phyloP scores from a whole-genome alignment of 331 rosid genomes.

The Acacia pycnantha region DNA sequence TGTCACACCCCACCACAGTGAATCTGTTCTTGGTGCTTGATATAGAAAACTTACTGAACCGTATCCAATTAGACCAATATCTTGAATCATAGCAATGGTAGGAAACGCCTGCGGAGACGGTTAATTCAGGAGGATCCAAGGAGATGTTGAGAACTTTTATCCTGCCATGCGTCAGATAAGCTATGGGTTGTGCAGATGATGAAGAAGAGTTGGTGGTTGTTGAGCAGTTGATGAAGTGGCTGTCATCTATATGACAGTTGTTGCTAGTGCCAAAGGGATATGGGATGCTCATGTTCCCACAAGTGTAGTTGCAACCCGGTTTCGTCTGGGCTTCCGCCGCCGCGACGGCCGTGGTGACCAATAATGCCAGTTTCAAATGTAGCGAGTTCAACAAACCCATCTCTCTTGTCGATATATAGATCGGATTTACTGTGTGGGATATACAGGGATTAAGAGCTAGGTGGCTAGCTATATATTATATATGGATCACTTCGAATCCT shows the following conservation, averaged over 20 bases:
- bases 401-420: too few relatives aligned
- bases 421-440: too few relatives aligned
- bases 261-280: not conserved
- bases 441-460: not conserved
- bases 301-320: too few relatives aligned
- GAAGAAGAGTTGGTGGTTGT: not conserved
- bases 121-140: not conserved
- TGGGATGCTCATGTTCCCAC: not conserved
- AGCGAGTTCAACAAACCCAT: too few relatives aligned
- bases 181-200: too few relatives aligned
- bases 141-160: too few relatives aligned
- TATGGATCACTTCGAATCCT: too few relatives aligned
- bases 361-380: too few relatives aligned
- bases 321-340: too few relatives aligned
- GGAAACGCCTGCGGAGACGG: too few relatives aligned
- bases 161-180: too few relatives aligned
- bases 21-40: not conserved
- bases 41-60: not conserved
- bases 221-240: not conserved
- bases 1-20: not conserved
- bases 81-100: not conserved
- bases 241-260: not conserved
- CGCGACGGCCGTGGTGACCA: too few relatives aligned
- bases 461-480: not conserved
- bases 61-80: fast-evolving